Base-by-base conservation (phyloP, 306 rosid genomes). In the Hippophae tibetana region DNA sequence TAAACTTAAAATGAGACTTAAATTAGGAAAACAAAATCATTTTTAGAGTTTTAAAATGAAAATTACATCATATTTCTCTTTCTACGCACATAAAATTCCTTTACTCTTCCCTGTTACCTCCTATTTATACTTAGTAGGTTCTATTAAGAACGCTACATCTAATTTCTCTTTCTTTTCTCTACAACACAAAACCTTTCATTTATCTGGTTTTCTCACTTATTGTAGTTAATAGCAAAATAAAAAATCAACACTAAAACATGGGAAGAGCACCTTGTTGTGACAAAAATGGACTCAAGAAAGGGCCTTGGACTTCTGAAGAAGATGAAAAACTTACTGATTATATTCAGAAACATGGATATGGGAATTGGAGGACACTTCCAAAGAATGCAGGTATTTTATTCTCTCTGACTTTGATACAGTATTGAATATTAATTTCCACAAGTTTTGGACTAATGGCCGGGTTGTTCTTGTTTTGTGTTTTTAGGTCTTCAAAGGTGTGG, bases 221-320 rank as follows among this genome's bases (percentile, higher is more conserved):
- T 7, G 6, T 9, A 8, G 25, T 13, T 3, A 6, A 25, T 8
- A 14, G n/a, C 38, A 52, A 23, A 23, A 9, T 40, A 13, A 53
- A 5, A 7, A 9, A 49, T 12, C 43, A 10, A 45, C 38, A 25
- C 9, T 10, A 13, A 27, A 43, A 56, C 47, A 89, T 92, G 99
- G 97, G 97, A 14, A 84, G 99, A 84, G 74, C 89, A 75, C 99
- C 99, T 6, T 93, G 99, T 68, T 93, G 99, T 64, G 95, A 88
- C 5, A 93, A 86, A 54, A 86, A 66, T 59, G 99, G 97, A 2
- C 95, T 93, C 43, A 88, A 88, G 71, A 93, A 88, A 76, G 99
- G 99, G 1, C 99, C 99, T 10, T 93, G 99, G 99, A 93, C 90
- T 0, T 64, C 90, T 1, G 97, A 93, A 49, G 99, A 93, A 59